Evolutionary conservation across 345 rosid species (phyloP).

Genomic region (Eucalyptus fibrosa): DNA sequence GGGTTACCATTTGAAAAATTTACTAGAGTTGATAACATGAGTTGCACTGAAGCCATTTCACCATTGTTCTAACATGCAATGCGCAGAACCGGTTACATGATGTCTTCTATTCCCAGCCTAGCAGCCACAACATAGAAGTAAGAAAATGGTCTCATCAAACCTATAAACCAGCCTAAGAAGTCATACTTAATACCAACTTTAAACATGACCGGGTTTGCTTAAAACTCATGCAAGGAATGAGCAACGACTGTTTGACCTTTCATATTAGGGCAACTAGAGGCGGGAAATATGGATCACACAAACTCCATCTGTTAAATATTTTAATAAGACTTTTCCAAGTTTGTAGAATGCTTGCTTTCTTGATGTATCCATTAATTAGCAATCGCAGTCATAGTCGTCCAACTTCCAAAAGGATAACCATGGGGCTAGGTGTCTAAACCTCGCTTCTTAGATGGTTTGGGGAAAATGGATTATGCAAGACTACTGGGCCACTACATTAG

Average conservation of each 20-base stretch:
- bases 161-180: background rate
- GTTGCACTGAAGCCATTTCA: background rate
- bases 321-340: background rate
- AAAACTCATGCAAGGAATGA: background rate
- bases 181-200: background rate
- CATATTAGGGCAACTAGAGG: background rate
- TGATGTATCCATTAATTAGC: background rate
- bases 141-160: background rate
- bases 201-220: background rate
- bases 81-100: background rate
- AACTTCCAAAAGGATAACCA: background rate
- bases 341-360: background rate
- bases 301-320: background rate
- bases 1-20: background rate
- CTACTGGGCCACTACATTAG: background rate
- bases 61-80: background rate
- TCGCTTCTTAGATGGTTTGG: background rate
- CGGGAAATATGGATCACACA: background rate
- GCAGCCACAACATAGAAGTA: background rate
- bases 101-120: background rate
- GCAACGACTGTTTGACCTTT: background rate
- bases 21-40: background rate
- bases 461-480: background rate
- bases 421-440: background rate
- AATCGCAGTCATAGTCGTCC: background rate